Conservation (phyloP, 257 asterid species). For the Solanum tarijense region DNA sequence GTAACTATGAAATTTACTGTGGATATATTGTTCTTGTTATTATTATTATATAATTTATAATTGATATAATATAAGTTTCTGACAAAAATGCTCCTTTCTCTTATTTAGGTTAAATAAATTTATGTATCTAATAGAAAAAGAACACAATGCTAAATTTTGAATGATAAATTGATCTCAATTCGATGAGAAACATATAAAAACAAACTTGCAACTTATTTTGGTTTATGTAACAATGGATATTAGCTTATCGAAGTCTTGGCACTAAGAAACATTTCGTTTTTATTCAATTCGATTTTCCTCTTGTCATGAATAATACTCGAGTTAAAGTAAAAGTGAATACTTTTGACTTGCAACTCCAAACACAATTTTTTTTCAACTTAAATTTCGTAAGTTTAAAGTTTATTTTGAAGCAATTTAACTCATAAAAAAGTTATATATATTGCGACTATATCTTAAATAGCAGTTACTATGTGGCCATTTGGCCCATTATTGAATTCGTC, state of each 20-base stretch:
- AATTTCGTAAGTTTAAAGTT: not conserved
- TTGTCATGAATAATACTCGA: not conserved
- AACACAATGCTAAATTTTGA: no score
- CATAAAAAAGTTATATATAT: not conserved
- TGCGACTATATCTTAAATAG: not conserved
- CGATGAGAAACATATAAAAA: no score
- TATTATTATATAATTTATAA: no score
- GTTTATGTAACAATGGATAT: not conserved
- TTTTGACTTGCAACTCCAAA: not conserved
- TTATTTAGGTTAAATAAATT: no score
- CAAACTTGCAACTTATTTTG: not conserved
- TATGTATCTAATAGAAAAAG: no score
- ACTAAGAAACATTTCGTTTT: not conserved
- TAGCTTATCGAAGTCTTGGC: not conserved
- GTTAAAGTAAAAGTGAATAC: not conserved
- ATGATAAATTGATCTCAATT: no score
- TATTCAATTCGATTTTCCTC: not conserved
- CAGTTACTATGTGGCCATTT: not conserved
- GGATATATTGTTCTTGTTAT: no score
- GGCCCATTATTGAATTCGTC: not conserved
- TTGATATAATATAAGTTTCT: no score
- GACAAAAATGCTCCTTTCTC: no score
- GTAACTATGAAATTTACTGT: no score
- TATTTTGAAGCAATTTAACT: not conserved
- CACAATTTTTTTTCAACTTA: not conserved